These are phyloP conservation scores for Colletotrichum horii DNA, from an alignment of 2,329 filamentous ascomycete genomes.

Conservation along the genomic window DNA sequence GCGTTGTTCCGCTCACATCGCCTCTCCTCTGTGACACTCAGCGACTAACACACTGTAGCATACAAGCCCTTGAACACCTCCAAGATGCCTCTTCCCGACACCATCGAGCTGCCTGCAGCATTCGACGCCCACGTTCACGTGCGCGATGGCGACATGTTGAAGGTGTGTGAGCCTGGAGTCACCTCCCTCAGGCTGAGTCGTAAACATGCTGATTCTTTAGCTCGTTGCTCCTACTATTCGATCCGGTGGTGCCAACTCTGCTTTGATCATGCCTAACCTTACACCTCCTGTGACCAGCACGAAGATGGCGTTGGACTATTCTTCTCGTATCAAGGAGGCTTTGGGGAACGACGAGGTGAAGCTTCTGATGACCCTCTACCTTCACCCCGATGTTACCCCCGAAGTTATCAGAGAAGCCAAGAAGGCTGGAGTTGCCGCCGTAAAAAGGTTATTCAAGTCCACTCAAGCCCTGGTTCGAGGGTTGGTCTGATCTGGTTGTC, in stretches of 20 bases:
- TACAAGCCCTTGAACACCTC: neutral
- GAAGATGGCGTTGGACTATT: conserved; percentile 69
- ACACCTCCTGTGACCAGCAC: conserved; percentile 68
- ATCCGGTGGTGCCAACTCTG: conserved; percentile 59
- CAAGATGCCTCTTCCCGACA: conserved; percentile 16
- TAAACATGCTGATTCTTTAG: neutral
- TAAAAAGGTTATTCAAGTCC: conserved; percentile 52
- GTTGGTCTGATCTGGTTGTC: neutral
- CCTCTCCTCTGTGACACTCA: neutral
- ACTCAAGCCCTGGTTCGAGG: neutral
- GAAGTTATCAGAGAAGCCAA: conserved; percentile 76
- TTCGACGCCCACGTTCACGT: conserved; percentile 77
- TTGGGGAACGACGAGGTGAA: conserved; percentile 47
- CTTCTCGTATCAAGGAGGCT: conserved; percentile 62
- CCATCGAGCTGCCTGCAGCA: conserved; percentile 62
- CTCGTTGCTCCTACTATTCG: conserved; percentile 56
- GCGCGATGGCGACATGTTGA: conserved; percentile 70
- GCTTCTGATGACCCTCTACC: conserved; percentile 77
- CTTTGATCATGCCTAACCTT: conserved; percentile 62
- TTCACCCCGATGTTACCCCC: conserved; percentile 68
- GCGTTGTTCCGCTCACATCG: neutral
- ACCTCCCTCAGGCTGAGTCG: neutral
- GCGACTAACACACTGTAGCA: neutral
- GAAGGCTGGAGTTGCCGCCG: conserved; percentile 71
- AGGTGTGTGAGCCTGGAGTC: neutral